Evolutionary conservation across 2,329 filamentous ascomycete species (phyloP).

Genomic region (Cytospora leucostoma): DNA sequence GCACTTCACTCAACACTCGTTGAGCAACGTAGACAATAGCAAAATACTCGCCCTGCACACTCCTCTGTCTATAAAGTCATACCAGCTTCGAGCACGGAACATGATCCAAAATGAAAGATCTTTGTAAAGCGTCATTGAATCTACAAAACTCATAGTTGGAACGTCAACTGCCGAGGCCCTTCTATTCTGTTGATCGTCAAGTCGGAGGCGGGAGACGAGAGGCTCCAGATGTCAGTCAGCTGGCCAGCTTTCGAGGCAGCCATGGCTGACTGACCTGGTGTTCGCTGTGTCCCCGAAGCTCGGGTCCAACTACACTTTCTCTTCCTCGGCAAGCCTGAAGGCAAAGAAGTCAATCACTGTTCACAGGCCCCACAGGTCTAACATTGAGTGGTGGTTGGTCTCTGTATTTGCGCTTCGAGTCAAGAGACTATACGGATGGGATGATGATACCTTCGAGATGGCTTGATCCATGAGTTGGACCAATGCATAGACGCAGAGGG

Average conservation of each 20-base stretch:
- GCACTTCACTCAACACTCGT: constrained; percentile 33
- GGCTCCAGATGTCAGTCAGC: too few relatives aligned
- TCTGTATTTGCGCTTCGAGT: constrained; percentile 37
- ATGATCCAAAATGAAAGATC: not conserved
- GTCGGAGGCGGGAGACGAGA: constrained; percentile 30
- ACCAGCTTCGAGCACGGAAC: not conserved
- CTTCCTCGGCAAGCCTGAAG: constrained; percentile 34
- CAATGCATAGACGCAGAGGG: not conserved
- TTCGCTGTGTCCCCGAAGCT: constrained; percentile 45
- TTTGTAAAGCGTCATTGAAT: too few relatives aligned
- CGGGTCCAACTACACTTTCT: constrained; percentile 46
- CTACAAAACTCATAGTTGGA: constrained; percentile 40
- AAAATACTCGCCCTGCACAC: constrained; percentile 46
- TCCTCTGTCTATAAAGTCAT: constrained; percentile 40
- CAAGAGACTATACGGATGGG: constrained; percentile 42
- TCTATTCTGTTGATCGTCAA: constrained; percentile 38
- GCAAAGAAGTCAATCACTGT: constrained; percentile 37
- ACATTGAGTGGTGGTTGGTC: constrained; percentile 39
- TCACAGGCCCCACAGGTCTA: constrained; percentile 41
- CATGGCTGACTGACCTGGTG: constrained; percentile 27
- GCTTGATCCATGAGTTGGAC: constrained; percentile 30
- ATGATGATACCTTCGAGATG: constrained; percentile 36
- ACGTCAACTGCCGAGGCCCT: constrained; percentile 40
- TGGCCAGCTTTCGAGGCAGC: constrained; percentile 45
- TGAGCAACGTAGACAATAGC: constrained; percentile 42